A percentile compares a stretch with the other conserved stretches of the same genome.
Evolutionary conservation across 495 filamentous ascomycete species (phyloP).

Genomic region (Hypomontagnella submonticulosa): DNA sequence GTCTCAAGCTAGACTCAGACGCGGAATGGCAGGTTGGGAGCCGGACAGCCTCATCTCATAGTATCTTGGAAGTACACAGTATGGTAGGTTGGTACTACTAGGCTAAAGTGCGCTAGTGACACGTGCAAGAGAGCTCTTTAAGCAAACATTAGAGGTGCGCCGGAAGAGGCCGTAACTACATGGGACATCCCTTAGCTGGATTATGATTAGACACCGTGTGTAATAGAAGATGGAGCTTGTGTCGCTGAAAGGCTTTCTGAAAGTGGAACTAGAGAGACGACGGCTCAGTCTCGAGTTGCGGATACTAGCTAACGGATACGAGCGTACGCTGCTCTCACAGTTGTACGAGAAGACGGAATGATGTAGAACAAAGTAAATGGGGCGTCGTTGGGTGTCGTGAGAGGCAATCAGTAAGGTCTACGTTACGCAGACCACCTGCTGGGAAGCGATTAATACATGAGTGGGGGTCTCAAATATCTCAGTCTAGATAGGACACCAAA

Average conservation of each 20-base stretch:
- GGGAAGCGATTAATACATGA: neutral
- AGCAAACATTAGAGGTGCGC: conserved; percentile 7
- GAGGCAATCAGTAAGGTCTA: conserved; percentile 3
- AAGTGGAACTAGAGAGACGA: conserved; percentile 4
- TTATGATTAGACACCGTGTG: conserved; percentile 1
- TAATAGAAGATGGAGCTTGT: conserved; percentile 3
- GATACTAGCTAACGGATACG: neutral
- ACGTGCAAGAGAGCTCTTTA: neutral
- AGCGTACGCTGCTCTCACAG: neutral
- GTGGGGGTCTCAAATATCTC: neutral
- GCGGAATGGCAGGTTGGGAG: too few species aligned
- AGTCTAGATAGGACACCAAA: neutral
- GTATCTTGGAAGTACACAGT: neutral
- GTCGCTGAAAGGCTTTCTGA: neutral
- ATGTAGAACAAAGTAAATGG: neutral
- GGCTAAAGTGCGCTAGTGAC: neutral
- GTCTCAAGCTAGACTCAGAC: too few species aligned
- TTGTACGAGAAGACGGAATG: neutral
- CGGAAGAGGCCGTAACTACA: conserved; percentile 16
- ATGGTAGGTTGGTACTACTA: neutral
- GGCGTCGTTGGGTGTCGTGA: neutral
- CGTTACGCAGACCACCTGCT: neutral
- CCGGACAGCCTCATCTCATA: too few species aligned
- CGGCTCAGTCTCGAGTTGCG: neutral
- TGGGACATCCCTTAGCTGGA: neutral